Conservation (phyloP, 1,284 basidiomycete genomes). For the Papiliotrema terrestris region DNA sequence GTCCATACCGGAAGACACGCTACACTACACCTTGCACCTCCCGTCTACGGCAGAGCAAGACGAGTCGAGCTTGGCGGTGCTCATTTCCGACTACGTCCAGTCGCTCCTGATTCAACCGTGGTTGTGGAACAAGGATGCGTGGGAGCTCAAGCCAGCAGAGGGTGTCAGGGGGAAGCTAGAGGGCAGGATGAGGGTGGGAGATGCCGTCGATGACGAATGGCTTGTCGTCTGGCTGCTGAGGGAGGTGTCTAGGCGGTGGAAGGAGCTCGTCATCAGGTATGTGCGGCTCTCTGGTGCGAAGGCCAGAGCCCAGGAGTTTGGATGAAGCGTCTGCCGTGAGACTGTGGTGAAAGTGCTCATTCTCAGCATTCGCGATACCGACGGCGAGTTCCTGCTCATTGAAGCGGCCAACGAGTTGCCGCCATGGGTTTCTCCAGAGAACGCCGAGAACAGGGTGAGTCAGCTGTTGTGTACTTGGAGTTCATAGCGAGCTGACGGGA, state of each 20-base stretch:
- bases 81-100: conserved; percentile 62
- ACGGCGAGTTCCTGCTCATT: conserved; percentile 94
- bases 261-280: conserved; percentile 62
- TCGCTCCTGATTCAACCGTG: conserved; percentile 59
- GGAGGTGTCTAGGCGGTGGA: conserved; percentile 71
- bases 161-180: conserved; percentile 51
- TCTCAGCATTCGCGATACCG: conserved; percentile 70
- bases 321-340: too few species aligned
- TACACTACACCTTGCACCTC: conserved; percentile 70
- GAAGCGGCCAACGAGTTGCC: conserved; percentile 91
- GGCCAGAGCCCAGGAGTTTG: too few species aligned
- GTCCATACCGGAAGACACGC: conserved; percentile 73
- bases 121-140: conserved; percentile 84
- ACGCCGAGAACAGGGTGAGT: conserved; percentile 85
- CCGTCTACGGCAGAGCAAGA: conserved; percentile 50
- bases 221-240: conserved; percentile 80
- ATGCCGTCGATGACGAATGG: conserved; percentile 96
- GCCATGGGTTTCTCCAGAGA: conserved; percentile 84
- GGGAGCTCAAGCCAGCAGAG: conserved; percentile 62
- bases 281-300: too few species aligned
- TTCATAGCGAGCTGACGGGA: conserved; percentile 1
- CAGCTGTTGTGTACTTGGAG: conserved; percentile 34
- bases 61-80: conserved; percentile 64
- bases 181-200: conserved; percentile 80
- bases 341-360: too few species aligned